Base-by-base conservation (phyloP, 164 flowering plant species). In the Tetracentron sinense region DNA sequence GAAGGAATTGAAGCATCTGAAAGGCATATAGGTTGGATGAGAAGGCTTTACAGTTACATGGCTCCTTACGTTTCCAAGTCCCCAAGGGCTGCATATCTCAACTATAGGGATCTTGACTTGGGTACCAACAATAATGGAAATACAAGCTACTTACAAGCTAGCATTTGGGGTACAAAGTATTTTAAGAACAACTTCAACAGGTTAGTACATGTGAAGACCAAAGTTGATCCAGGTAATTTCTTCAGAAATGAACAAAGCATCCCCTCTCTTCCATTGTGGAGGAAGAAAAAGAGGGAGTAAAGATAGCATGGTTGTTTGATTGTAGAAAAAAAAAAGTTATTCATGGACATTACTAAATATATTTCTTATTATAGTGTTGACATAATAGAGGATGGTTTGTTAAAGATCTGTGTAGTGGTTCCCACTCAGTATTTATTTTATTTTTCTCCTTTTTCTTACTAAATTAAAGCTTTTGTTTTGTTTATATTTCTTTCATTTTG, bases 161-260 rank as follows among this genome's bases (percentile, higher is more conserved):
- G 53, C 0, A 33, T 23, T 23, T 67, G 64, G 53, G 64, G 58
- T 27, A 17, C 15, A 6, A 44, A 10, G 21, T 67, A 67, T 46
- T 67, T 59, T 42, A 67, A 59, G 52, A 47, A 38, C 17, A 67
- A 67, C 26, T 52, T 67, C 28, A 17, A 52, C 5, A 67, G 62
- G 51, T 29, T 67, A 58, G 42, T 42, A 33, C 1, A 20, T 33
- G 35, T 60, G 25, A 67, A 67, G 53, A 42, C 64, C 15, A 38
- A 38, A 22, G 63, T 53, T 25, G 70, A 67, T 53, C 70, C 70
- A 1, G 54, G 60, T 0, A 60, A 60, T 35, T 51, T 67, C 28
- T 67, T 67, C 46, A 19, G 70, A 42, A 33, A 67, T 60, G 70
- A 67, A 21, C 70, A 67, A 42, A 67, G 70, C 55, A 67, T 67